phyloP scores from a whole-genome alignment of 352 stramenopile species.

The Phytophthora macrochlamydospora region DNA sequence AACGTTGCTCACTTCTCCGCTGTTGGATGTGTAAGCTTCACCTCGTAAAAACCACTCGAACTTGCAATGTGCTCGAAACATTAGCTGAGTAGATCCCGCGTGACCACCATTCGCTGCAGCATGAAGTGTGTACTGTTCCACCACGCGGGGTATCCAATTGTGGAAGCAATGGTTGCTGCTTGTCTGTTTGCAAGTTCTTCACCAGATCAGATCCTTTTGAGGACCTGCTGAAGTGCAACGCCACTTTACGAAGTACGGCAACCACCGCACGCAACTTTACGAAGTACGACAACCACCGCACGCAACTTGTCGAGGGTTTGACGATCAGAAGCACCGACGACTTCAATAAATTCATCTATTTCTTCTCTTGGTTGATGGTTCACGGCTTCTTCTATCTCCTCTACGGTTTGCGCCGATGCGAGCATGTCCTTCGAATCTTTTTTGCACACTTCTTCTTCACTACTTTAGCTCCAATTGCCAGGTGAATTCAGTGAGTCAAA shows the following conservation, averaged over 20 bases:
- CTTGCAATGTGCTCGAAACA: not conserved
- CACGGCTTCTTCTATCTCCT: not conserved
- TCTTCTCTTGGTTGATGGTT: not conserved
- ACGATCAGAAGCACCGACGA: not conserved
- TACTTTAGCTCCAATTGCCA: not conserved
- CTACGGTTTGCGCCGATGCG: not conserved
- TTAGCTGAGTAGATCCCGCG: not conserved
- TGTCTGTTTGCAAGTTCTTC: not conserved
- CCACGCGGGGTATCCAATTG: not conserved
- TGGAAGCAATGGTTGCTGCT: not conserved
- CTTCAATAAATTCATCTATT: not conserved
- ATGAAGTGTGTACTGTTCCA: constrained; percentile 1
- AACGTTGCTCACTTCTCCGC: not conserved
- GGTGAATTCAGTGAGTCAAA: constrained; percentile 2
- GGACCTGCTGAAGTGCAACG: not conserved
- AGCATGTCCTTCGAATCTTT: not conserved
- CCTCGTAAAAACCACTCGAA: not conserved
- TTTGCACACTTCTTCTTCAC: not conserved
- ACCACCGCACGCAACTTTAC: not conserved
- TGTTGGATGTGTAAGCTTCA: not conserved
- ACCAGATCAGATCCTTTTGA: constrained; percentile 1
- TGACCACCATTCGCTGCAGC: not conserved
- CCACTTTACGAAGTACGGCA: not conserved
- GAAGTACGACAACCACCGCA: too few species aligned
- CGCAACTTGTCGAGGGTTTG: not conserved